A percentile compares a stretch with the other conserved stretches of the same genome.
phyloP scores from a whole-genome alignment of 139 green algal genomes.

The Picochlorum sp. region DNA sequence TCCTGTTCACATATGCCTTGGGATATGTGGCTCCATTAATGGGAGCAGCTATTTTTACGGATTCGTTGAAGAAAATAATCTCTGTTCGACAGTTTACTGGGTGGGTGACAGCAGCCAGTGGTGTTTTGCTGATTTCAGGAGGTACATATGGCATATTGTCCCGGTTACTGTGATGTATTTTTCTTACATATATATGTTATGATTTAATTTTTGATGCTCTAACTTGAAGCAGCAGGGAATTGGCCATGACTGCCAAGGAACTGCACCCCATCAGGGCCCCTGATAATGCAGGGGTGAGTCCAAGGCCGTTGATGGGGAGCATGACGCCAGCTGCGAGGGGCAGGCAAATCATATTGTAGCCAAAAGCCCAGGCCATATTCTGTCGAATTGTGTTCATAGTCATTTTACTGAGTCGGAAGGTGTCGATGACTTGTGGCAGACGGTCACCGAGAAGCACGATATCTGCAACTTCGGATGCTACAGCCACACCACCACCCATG shows the following conservation, averaged over 20 bases:
- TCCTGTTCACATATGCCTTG: constrained; percentile 85
- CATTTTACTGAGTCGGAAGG: constrained; percentile 52
- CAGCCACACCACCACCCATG: constrained; percentile 62
- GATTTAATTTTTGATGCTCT: constrained; percentile 9
- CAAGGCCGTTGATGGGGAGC: constrained; percentile 40
- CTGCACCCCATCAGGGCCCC: constrained; percentile 74
- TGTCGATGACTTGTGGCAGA: constrained; percentile 67
- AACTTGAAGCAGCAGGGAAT: constrained; percentile 73
- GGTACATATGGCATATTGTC: constrained; percentile 78
- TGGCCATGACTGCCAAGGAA: constrained; percentile 73
- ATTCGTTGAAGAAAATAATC: constrained; percentile 64
- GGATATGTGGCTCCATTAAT: constrained; percentile 92
- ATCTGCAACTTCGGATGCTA: constrained; percentile 54
- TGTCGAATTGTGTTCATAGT: constrained; percentile 82
- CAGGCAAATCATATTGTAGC: constrained; percentile 73
- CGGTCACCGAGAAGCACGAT: constrained; percentile 75
- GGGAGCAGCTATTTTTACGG: constrained; percentile 74
- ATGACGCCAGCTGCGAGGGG: constrained; percentile 53
- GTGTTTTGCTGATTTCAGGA: constrained; percentile 69
- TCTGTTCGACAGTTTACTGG: constrained; percentile 60
- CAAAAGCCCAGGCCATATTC: constrained; percentile 84
- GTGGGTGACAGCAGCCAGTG: constrained; percentile 83
- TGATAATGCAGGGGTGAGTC: constrained; percentile 44
- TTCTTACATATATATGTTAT: not conserved
- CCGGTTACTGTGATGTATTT: constrained; percentile 22